Conservation (phyloP, 2,329 filamentous ascomycete genomes). For the Cercospora brassicicola region DNA sequence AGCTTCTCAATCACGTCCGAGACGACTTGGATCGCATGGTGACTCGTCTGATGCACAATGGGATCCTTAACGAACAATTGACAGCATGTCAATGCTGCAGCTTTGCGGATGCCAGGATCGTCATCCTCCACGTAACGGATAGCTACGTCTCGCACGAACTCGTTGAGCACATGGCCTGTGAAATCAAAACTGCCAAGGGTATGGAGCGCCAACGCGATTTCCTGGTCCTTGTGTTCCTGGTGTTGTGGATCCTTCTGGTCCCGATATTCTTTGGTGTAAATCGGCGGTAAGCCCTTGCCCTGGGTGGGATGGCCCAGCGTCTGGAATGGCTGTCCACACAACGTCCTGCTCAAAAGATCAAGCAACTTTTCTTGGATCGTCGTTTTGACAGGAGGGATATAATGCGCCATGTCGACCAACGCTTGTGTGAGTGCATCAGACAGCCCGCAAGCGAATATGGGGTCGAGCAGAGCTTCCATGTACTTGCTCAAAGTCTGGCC, state of each 20-base stretch:
- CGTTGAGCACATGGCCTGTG: constrained; percentile 85
- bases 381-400: constrained; percentile 90
- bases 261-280: constrained; percentile 65
- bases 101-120: constrained; percentile 87
- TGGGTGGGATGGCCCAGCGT: constrained; percentile 89
- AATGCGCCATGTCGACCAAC: constrained; percentile 96
- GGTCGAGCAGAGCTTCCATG: constrained; percentile 91
- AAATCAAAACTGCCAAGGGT: constrained; percentile 99
- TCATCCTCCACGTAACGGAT: constrained; percentile 98
- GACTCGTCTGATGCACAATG: constrained; percentile 96
- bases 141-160: constrained; percentile 96
- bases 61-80: constrained; percentile 96
- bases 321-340: constrained; percentile 89
- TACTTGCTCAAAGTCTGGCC: constrained; percentile 97
- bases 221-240: constrained; percentile 76
- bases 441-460: constrained; percentile 94
- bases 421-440: constrained; percentile 93
- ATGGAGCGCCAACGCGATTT: constrained; percentile 89
- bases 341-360: constrained; percentile 90
- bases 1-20: constrained; percentile 97
- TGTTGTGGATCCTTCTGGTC: constrained; percentile 81
- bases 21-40: constrained; percentile 94
- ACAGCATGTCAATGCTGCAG: constrained; percentile 93
- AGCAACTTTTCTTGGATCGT: constrained; percentile 91
- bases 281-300: constrained; percentile 74